A percentile compares a stretch with the other conserved stretches of the same genome.
Conservation (phyloP, 202 grass and related monocot species). For the Schoenoplectus tabernaemontani region DNA sequence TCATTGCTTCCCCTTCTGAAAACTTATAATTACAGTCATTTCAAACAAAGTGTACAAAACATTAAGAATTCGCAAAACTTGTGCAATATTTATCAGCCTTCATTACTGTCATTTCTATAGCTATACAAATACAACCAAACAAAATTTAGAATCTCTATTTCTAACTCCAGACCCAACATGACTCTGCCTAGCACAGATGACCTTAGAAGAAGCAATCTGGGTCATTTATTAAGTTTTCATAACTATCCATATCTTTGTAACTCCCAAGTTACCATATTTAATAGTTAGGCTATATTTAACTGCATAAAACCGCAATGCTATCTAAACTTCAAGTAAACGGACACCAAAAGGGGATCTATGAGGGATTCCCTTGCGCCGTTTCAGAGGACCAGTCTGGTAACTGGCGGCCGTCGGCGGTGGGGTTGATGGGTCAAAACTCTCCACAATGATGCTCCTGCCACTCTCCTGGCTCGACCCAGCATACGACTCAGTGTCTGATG, state of each 20-base stretch:
- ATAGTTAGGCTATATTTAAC: not conserved
- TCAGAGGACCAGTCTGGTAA: slow-evolving; percentile 45
- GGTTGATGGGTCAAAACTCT: slow-evolving; percentile 67
- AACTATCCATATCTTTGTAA: not conserved
- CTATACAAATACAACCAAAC: not conserved
- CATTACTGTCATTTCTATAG: not conserved
- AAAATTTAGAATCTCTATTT: slow-evolving; percentile 2
- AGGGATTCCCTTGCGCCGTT: slow-evolving; percentile 86
- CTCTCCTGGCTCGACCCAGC: slow-evolving; percentile 50
- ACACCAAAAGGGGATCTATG: slow-evolving; percentile 76
- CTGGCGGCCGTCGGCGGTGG: slow-evolving; percentile 35
- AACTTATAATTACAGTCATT: not conserved
- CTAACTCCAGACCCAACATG: not conserved
- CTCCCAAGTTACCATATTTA: not conserved
- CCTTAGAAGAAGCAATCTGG: not conserved
- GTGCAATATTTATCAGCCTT: not conserved
- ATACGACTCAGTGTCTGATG: slow-evolving; percentile 36
- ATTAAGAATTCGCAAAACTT: not conserved
- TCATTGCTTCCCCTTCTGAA: not conserved
- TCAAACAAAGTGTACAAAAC: not conserved
- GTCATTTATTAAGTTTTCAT: slow-evolving; percentile 6
- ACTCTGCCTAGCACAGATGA: not conserved
- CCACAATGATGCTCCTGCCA: slow-evolving; percentile 60
- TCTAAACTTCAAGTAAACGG: slow-evolving; percentile 56
- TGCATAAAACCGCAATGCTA: not conserved